Base-by-base conservation (phyloP, 805 yeast genomes). In the Starmerella bacillaris region DNA sequence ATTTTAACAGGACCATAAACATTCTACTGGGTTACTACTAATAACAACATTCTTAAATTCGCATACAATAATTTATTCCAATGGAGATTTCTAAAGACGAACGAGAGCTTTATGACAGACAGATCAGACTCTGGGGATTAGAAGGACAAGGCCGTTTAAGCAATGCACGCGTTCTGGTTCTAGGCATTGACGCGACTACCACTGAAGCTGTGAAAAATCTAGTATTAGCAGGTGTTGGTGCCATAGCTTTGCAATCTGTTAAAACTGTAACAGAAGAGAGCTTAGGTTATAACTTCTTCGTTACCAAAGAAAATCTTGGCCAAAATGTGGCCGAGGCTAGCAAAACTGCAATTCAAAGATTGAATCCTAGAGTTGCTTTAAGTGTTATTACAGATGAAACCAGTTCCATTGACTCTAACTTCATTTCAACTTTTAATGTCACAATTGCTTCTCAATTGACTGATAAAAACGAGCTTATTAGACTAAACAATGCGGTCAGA, bases 91-190 rank as follows among this genome's bases (percentile, higher is more conserved):
- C 44, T 14, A 40, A 36, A 31, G 49, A 44, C 32, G 47, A 45
- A 37, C 38, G 43, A 5, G 44, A 37, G 37, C 65, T 86, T 17
- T 86, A 86, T 51, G 98, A 86, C 56, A 69, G 98, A 39, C 98
- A 86, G 56, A 84, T 86, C 43, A 60, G 98, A 42, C 64, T 86
- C 16, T 86, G 98, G 98, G 98, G 98, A 2, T 63, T 89, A 51
- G 92, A 78, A 21, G 92, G 95, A 3, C 98, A 86, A 54, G 64
- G 70, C 27, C 55, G 68, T 30, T 69, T 86, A 61, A 65, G 89
- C 24, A 68, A 73, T 15, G 74, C 94, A 5, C 67, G 67, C 30
- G 64, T 86, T 4, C 58, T 84, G 30, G 48, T 89, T 29, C 62
- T 86, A 31, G 76, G 78, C 41, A 47, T 82, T 12, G 77, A 84